A percentile compares a stretch with the other conserved stretches of the same genome.
Conservation (phyloP, 805 yeast species). For the Starmerella bacillaris region DNA sequence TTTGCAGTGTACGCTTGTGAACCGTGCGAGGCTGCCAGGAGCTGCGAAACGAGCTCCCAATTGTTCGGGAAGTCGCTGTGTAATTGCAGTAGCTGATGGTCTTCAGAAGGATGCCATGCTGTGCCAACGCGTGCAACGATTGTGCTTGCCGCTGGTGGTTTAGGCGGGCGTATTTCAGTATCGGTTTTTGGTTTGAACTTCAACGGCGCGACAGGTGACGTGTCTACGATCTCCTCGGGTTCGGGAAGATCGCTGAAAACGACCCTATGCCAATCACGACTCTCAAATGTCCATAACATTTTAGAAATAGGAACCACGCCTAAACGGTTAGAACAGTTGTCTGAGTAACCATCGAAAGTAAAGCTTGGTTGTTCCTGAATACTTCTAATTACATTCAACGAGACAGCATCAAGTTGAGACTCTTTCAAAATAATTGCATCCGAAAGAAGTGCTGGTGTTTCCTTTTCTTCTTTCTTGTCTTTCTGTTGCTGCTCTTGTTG, state of each 20-base stretch:
- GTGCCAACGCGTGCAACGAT: slow-evolving; percentile 77
- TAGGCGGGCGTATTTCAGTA: slow-evolving; percentile 54
- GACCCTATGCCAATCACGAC: slow-evolving; percentile 21
- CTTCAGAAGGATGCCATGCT: slow-evolving; percentile 92
- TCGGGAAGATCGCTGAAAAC: slow-evolving; percentile 8
- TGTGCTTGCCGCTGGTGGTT: slow-evolving; percentile 70
- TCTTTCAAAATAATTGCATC: neutral
- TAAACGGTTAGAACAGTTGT: slow-evolving; percentile 10
- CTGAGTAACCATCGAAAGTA: neutral
- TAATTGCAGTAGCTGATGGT: slow-evolving; percentile 54
- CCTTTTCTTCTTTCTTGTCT: neutral
- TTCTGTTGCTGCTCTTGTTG: too few species aligned
- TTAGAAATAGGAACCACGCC: slow-evolving; percentile 21
- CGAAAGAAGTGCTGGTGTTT: neutral
- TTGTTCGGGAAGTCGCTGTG: slow-evolving; percentile 78
- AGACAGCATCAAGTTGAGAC: slow-evolving; percentile 4
- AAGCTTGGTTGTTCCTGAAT: slow-evolving; percentile 14
- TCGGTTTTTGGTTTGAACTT: slow-evolving; percentile 15
- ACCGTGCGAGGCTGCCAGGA: slow-evolving; percentile 29
- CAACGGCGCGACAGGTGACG: neutral
- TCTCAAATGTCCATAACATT: slow-evolving; percentile 19
- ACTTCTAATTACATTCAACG: slow-evolving; percentile 8
- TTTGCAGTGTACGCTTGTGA: slow-evolving; percentile 53
- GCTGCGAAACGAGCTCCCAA: slow-evolving; percentile 78
- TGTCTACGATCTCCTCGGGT: slow-evolving; percentile 1